A percentile compares a stretch with the other conserved stretches of the same genome.
Conservation (phyloP, 176 grass and related monocot species). For the Lolium perenne region DNA sequence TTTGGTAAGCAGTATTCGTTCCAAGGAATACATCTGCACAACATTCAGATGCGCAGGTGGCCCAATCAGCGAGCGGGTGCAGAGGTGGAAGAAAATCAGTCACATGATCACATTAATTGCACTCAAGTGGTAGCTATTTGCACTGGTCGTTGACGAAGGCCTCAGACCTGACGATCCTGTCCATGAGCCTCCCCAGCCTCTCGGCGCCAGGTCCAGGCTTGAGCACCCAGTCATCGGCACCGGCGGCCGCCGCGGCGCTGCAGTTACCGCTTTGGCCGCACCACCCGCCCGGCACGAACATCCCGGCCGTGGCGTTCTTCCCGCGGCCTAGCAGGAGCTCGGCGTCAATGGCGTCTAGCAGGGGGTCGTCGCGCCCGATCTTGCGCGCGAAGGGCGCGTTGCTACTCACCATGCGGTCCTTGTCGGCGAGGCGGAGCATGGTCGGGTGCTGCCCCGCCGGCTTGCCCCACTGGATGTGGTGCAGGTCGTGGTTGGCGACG, state of each 20-base stretch:
- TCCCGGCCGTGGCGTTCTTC: constrained; percentile 1
- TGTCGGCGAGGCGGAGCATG: constrained; percentile 50
- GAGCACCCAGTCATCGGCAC: constrained; percentile 43
- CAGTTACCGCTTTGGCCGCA: background rate
- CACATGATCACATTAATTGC: no score
- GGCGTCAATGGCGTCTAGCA: constrained; percentile 79
- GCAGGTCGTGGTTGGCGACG: constrained; percentile 79
- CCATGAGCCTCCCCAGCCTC: constrained; percentile 46
- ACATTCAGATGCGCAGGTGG: no score
- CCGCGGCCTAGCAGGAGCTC: constrained; percentile 65
- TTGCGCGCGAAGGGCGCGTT: constrained; percentile 69
- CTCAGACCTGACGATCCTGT: constrained; percentile 51
- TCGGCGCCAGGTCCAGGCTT: constrained; percentile 47
- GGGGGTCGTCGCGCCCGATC: constrained; percentile 62
- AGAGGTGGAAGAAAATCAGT: no score
- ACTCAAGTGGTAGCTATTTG: constrained; percentile 36
- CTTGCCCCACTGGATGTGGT: constrained; percentile 75
- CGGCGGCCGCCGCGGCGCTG: background rate
- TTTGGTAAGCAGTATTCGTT: no score
- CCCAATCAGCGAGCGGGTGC: no score
- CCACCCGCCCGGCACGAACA: constrained; percentile 49
- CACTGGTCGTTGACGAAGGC: constrained; percentile 56
- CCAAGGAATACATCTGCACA: no score
- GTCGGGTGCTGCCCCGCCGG: constrained; percentile 79
- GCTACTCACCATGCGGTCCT: constrained; percentile 72